Percentiles rank a stretch among this genome's conserved stretches.
These are phyloP conservation scores for Trichoderma sp. DNA, from an alignment of 2,329 filamentous ascomycete species.

Conservation along the genomic window DNA sequence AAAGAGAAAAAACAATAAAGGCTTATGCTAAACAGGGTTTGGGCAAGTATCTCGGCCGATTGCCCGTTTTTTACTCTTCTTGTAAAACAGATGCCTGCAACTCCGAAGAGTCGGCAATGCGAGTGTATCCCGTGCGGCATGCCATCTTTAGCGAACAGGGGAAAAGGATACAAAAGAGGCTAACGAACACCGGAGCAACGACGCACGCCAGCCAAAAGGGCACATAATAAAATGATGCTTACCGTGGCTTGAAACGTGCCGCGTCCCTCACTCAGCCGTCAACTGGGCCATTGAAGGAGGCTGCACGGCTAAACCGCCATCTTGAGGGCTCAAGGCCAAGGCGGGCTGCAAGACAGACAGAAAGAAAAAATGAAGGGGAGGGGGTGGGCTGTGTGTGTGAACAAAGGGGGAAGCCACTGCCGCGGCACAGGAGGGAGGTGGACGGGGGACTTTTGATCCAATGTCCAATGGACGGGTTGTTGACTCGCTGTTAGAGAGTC, in stretches of 20 bases:
- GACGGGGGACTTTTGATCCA: not conserved
- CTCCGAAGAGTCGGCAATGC: not conserved
- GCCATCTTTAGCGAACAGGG: not conserved
- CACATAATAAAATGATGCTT: not conserved
- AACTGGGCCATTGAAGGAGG: not conserved
- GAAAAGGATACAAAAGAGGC: not conserved
- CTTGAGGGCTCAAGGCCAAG: not conserved
- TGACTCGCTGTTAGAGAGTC: not conserved
- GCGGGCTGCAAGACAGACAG: not conserved
- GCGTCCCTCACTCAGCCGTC: not conserved
- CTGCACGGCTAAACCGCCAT: not conserved
- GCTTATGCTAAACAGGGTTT: not conserved
- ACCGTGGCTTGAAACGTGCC: not conserved
- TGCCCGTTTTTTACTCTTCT: not conserved
- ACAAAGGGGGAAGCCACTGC: not conserved
- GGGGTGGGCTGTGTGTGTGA: not conserved
- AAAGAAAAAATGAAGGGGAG: not conserved
- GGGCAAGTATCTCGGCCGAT: conserved; percentile 1
- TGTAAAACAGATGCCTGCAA: not conserved
- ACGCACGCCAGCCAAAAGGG: not conserved
- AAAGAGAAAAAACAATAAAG: not conserved
- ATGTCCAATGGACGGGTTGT: not conserved
- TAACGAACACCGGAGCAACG: not conserved
- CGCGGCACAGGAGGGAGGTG: not conserved
- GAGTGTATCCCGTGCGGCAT: not conserved